These are phyloP conservation scores for Actinomucor elegans DNA, from an alignment of 371 early-diverging fungal genomes.

Conservation along the genomic window DNA sequence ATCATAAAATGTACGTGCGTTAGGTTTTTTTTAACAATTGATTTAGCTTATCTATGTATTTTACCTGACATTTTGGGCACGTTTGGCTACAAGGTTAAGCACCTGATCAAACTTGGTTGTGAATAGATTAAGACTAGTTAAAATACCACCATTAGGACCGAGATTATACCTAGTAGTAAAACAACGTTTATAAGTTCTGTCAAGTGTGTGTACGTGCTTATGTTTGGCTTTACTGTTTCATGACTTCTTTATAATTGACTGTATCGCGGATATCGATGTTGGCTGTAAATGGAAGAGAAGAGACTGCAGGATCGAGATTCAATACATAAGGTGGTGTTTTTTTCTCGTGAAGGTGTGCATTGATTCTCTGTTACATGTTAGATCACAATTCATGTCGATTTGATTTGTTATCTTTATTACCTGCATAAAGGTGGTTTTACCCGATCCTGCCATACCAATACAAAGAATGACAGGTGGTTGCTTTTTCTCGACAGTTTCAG, in stretches of 20 bases:
- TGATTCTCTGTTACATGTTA: constrained; percentile 65
- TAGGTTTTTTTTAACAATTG: not conserved
- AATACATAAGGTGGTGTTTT: constrained; percentile 86
- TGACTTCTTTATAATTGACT: constrained; percentile 98
- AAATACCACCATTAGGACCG: constrained; percentile 99
- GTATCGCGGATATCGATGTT: constrained; percentile 99
- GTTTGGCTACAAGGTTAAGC: constrained; percentile 82
- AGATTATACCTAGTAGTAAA: constrained; percentile 75
- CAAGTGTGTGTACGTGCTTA: too few relatives aligned
- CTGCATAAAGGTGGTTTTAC: constrained; percentile 99
- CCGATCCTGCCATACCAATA: constrained; percentile 99
- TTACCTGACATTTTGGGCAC: constrained; percentile 70
- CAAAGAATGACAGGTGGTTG: constrained; percentile 82
- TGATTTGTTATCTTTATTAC: constrained; percentile 45
- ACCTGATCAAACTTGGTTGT: constrained; percentile 97
- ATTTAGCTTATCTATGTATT: not conserved
- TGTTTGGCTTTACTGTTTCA: constrained; percentile 92
- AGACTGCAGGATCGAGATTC: constrained; percentile 99
- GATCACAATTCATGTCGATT: too few relatives aligned
- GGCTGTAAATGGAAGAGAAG: constrained; percentile 88
- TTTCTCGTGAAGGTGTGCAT: constrained; percentile 80
- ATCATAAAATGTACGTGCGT: not conserved
- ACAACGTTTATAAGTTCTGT: too few relatives aligned
- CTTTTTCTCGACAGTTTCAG: constrained; percentile 21
- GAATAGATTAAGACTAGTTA: constrained; percentile 97